These are phyloP conservation scores for Pulveroboletus ravenelii DNA, from an alignment of 768 basidiomycete species.

Conservation along the genomic window DNA sequence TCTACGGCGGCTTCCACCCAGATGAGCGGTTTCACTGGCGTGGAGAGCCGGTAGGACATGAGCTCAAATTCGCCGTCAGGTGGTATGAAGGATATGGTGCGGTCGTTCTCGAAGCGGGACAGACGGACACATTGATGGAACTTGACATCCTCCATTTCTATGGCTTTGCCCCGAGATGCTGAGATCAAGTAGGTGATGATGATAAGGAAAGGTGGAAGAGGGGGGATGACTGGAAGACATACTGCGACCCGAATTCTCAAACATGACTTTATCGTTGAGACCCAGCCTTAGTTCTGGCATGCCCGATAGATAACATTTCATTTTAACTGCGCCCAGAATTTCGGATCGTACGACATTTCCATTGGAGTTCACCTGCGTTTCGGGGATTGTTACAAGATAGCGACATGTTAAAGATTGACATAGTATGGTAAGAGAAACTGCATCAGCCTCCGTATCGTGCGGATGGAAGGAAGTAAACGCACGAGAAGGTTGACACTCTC, in stretches of 20 bases:
- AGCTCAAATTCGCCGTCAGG: slow-evolving; percentile 99
- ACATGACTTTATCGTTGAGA: slow-evolving; percentile 99
- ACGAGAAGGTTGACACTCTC: slow-evolving; percentile 96
- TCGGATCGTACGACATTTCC: slow-evolving; percentile 97
- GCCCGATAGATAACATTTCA: slow-evolving; percentile 99
- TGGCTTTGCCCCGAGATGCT: slow-evolving; percentile 81
- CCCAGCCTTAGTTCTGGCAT: slow-evolving; percentile 97
- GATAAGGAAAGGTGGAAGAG: not conserved
- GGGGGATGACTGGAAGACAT: slow-evolving; percentile 28
- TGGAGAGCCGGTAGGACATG: slow-evolving; percentile 96
- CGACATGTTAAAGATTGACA: not conserved
- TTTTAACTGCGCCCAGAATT: slow-evolving; percentile 97
- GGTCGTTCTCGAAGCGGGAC: slow-evolving; percentile 96
- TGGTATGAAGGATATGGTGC: slow-evolving; percentile 98
- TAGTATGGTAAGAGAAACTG: not conserved
- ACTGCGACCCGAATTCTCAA: slow-evolving; percentile 95
- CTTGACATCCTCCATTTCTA: slow-evolving; percentile 99
- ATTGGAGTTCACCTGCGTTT: slow-evolving; percentile 82
- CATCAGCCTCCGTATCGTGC: not conserved
- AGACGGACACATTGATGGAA: slow-evolving; percentile 99
- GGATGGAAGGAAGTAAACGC: slow-evolving; percentile 26
- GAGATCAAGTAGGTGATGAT: not conserved
- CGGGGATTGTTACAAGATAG: not conserved
- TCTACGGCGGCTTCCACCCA: slow-evolving; percentile 95
- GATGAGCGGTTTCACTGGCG: slow-evolving; percentile 93